Base-by-base conservation (phyloP, 805 yeast genomes). In the Metschnikowia lochheadii region DNA sequence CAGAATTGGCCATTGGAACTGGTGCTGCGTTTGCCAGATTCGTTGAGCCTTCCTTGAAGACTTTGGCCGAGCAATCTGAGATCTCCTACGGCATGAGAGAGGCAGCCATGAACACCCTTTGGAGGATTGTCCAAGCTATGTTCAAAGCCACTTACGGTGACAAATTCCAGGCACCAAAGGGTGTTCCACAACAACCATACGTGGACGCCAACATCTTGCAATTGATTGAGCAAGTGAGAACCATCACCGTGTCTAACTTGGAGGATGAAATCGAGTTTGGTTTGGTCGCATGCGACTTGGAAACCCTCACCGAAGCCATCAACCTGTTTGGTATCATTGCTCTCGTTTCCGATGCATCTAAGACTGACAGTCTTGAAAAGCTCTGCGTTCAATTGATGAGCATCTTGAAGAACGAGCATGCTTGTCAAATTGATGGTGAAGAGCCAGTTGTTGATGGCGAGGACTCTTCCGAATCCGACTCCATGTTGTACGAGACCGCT, bases 51-150 rank as follows among this genome's bases (percentile, higher is more conserved):
- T 78, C 90, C 23, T 70, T 87, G 59, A 76, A 78, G 55, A 77
- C 82, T 18, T 76, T 89, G 57, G 70, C 77, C 44, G 87, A 83
- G 50, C 92, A 88, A 69, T 80, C 84, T 54, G 89, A 83, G 53
- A 91, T 86, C 65, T 89, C 96, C 46, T 90, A 89, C 64, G 97
- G 96, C 63, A 82, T 91, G 75, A 83, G 96, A 66, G 94, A 87
- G 70, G 83, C 94, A 52, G 91, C 97, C 45, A 72, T 92, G 65
- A 73, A 79, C 45, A 80, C 92, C 40, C 73, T 92, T 64, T 92
- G 96, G 96, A 87, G 82, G 63, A 81, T 91, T 60, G 84, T 83
- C 50, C 79, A 79, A 61, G 84, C 96, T 36, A 83, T 87, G 77
- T 79, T 79, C 63, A 70, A 72, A 49, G 77, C 82, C 47, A 71